Base-by-base conservation (phyloP, 805 yeast species). In the Wickerhamiella australiensis region DNA sequence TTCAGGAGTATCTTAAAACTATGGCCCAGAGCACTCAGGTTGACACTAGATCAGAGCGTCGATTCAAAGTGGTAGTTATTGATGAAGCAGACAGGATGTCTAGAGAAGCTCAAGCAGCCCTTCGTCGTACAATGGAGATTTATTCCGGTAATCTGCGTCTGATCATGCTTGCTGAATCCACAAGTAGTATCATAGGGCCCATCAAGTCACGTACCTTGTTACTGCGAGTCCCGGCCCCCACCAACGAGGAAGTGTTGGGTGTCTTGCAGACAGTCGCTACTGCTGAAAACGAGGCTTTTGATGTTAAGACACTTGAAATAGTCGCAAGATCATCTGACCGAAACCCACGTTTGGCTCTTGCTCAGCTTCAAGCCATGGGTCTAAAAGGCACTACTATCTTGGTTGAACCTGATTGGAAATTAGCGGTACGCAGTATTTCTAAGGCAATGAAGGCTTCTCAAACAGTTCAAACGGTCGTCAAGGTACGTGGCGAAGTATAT, bases 81-180 rank as follows among this genome's bases (percentile, higher is more conserved):
- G 96, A 88, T 69, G 96, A 88, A 65, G 96, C 96, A 0, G 96
- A 88, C 65, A 81, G 90, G 7, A 85, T 88, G 92, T 85, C 96
- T 3, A 75, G 85, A 23, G 95, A 87, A 64, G 96, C 96, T 0
- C 96, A 88, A 64, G 77, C 86, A 42, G 96, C 96, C 0, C 69
- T 88, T 54, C 77, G 96, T 66, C 76, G 96, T 66, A 87, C 95
- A 1, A 84, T 84, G 88, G 62, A 59, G 49, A 54, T 57, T 20
- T 59, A 59, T 53, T 85, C 96, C 1, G 74, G 82, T 21, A 88
- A 86, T 61, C 78, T 92, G 57, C 76, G 99, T 53, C 69, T 92
- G 54, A 76, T 92, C 31, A 68, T 92, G 68, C 73, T 92, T 18
- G 85, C 95, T 57, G 90, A 86, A 61, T 78, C 96, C 2, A 85